A percentile compares a stretch with the other conserved stretches of the same genome.
These are phyloP conservation scores for Xylaria venustula DNA, from an alignment of 495 filamentous ascomycete species.

Conservation along the genomic window DNA sequence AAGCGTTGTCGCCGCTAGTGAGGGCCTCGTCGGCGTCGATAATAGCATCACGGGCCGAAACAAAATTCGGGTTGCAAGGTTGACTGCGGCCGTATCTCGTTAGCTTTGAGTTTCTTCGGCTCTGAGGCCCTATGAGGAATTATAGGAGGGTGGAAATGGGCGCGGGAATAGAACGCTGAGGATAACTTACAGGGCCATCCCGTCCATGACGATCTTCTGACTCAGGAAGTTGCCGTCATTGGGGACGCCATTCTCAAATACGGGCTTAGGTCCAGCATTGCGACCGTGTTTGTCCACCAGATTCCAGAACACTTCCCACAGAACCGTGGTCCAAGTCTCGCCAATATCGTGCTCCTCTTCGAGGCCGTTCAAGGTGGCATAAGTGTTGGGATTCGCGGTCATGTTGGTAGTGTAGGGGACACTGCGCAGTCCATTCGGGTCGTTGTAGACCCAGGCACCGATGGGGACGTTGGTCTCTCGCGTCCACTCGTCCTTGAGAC, in stretches of 20 bases:
- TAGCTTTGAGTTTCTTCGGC: too few relatives aligned
- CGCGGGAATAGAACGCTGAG: too few relatives aligned
- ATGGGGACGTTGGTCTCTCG: constrained; percentile 30
- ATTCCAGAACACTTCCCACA: constrained; percentile 45
- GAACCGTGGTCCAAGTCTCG: constrained; percentile 41
- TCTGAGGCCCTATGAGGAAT: too few relatives aligned
- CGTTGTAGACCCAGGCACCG: constrained; percentile 32
- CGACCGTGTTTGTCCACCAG: constrained; percentile 44
- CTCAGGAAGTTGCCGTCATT: constrained; percentile 40
- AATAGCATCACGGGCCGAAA: constrained; percentile 42
- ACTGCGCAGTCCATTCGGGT: constrained; percentile 31
- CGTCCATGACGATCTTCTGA: constrained; percentile 48
- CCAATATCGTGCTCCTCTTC: constrained; percentile 37
- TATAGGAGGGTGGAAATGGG: too few relatives aligned
- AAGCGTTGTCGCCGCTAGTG: constrained; percentile 39
- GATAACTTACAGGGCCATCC: constrained; percentile 45
- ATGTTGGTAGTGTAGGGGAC: constrained; percentile 41
- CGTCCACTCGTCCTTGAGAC: constrained; percentile 37
- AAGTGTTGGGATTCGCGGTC: constrained; percentile 35
- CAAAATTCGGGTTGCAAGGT: constrained; percentile 44
- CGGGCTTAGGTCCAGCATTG: constrained; percentile 31
- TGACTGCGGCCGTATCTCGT: too few relatives aligned
- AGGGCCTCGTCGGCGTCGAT: constrained; percentile 41
- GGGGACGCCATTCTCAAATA: constrained; percentile 34
- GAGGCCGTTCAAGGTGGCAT: constrained; percentile 29